Evolutionary conservation across 73 alveolate genomes (phyloP), one percentile per base, ranked within the genome.

Genomic region (Paramecium pentaurelia): DNA sequence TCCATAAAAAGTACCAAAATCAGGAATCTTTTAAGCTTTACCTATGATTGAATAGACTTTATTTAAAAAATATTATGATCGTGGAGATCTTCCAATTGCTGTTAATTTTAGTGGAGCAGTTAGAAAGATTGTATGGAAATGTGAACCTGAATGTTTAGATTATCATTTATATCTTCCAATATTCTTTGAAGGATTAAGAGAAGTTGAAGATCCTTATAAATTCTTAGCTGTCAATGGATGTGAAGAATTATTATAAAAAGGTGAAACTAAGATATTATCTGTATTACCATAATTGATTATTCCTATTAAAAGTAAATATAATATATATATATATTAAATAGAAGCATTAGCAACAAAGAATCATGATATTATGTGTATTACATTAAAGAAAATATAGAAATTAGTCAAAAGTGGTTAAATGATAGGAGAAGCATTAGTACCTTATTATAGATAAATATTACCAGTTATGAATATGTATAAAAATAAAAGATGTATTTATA

Each of bases 111-210:
- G 58, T 14, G 99, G 99, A 10, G 98, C 98, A 12, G 93, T 92
- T 18, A 92, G 97, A 58, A 86, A 86, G 86, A 86, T 86, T 16
- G 84, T 59, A 3, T 93, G 96, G 95, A 98, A 96, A 95, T 99
- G 96, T 40, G 99, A 96, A 20, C 94, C 98, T 34, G 99, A 96
- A 49, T 80, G 95, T 32, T 95, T 98, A 83, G 99, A 98, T 86
- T 97, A 96, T 77, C 99, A 97, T 95, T 96, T 95, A 92, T 98
- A 97, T 89, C 93, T 98, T 68, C 99, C 99, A 1, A 98, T 97
- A 60, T 98, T 98, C 93, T 98, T 98, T 94, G 99, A 98, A 87
- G 99, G 99, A 20, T 95, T 98, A 0, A 96, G 99, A 93, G 99
- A 98, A 88, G 94, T 95, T 18, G 96, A 98, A 47, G 99, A 98